Evolutionary conservation across 2,329 filamentous ascomycete genomes (phyloP).

Genomic region (Ambrosiella cleistominuta): DNA sequence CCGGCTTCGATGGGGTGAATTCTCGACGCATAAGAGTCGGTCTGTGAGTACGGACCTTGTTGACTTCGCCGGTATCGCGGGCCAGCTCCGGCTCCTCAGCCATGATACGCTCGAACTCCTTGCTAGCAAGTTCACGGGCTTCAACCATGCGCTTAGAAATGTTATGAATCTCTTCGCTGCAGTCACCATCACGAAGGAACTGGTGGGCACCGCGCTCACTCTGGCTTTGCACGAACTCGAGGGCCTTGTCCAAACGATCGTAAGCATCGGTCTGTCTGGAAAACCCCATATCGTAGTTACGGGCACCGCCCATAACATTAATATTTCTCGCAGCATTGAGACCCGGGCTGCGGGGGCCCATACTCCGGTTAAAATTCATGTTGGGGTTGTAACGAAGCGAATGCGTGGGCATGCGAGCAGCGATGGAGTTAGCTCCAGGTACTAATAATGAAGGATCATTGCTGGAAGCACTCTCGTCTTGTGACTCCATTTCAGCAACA

Average conservation of each 20-base stretch:
- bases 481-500: slow-evolving; percentile 40
- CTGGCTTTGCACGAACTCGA: slow-evolving; percentile 64
- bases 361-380: not conserved
- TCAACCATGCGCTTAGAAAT: slow-evolving; percentile 48
- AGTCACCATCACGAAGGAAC: slow-evolving; percentile 75
- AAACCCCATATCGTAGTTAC: slow-evolving; percentile 15
- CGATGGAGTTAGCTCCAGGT: slow-evolving; percentile 14
- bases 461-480: slow-evolving; percentile 20
- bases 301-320: not conserved
- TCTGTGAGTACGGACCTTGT: slow-evolving; percentile 31
- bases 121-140: slow-evolving; percentile 42
- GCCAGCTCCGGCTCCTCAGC: slow-evolving; percentile 32
- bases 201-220: slow-evolving; percentile 81
- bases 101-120: slow-evolving; percentile 39
- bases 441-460: too few relatives aligned
- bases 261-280: slow-evolving; percentile 32
- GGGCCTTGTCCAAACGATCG: slow-evolving; percentile 57
- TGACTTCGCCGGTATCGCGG: slow-evolving; percentile 22
- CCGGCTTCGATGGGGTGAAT: slow-evolving; percentile 16
- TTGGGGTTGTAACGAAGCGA: slow-evolving; percentile 23
- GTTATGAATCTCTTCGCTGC: slow-evolving; percentile 54
- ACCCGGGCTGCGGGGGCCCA: too few relatives aligned
- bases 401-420: slow-evolving; percentile 18
- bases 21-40: slow-evolving; percentile 36
- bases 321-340: not conserved